A percentile compares a stretch with the other conserved stretches of the same genome.
Conservation (phyloP, 331 rosid species). For the Acacia pycnantha region DNA sequence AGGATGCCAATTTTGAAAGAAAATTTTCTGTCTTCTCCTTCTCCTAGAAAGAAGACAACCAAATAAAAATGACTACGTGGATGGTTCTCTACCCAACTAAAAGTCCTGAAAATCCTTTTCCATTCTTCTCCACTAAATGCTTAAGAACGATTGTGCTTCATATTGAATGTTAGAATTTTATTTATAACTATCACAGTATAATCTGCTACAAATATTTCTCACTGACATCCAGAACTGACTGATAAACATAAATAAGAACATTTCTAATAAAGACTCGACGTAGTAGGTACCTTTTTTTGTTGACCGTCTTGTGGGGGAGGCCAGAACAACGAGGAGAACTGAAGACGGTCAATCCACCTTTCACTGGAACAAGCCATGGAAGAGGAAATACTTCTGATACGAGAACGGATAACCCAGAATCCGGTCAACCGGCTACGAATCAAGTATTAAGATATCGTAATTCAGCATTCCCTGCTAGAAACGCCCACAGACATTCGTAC, state of each 20-base stretch:
- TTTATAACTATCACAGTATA: not conserved
- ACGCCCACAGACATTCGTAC: not conserved
- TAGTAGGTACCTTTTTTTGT: constrained; percentile 57
- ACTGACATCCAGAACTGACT: constrained; percentile 7
- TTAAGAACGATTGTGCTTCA: not conserved
- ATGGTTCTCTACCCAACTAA: not conserved
- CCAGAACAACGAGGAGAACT: constrained; percentile 88
- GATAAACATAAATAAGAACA: not conserved
- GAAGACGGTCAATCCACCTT: constrained; percentile 91
- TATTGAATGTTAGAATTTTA: not conserved
- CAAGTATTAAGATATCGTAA: constrained; percentile 54
- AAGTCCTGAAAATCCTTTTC: not conserved
- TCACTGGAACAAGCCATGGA: constrained; percentile 72
- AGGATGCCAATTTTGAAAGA: not conserved
- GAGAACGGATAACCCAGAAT: constrained; percentile 23
- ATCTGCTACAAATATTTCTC: not conserved
- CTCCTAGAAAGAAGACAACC: not conserved
- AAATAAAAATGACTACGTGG: not conserved
- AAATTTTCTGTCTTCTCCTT: not conserved
- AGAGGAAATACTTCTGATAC: constrained; percentile 34
- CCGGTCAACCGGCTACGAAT: constrained; percentile 56
- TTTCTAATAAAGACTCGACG: not conserved
- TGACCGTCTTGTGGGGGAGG: constrained; percentile 81
- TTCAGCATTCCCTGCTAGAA: constrained; percentile 48
- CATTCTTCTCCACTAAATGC: not conserved